These are phyloP conservation scores for Canavalia ensiformis DNA, from an alignment of 306 rosid species.

Conservation along the genomic window DNA sequence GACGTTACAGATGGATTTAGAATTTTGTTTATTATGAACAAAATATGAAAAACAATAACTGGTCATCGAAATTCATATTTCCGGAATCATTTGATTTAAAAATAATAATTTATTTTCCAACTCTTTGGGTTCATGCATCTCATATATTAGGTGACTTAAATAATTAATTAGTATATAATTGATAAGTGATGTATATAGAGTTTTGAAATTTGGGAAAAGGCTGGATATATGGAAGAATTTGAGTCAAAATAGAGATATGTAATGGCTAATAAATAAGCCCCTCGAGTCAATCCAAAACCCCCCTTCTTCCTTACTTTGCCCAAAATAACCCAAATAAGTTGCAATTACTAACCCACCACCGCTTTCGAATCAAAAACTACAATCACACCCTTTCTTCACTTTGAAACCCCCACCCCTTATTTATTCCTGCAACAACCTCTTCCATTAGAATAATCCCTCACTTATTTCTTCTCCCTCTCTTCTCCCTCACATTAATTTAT, in stretches of 20 bases:
- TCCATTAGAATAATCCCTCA: conserved; percentile 72
- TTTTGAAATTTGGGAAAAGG: too few species aligned
- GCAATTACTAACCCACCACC: conserved; percentile 90
- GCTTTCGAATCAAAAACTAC: conserved; percentile 73
- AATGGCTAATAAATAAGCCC: conserved; percentile 66
- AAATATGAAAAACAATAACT: not conserved
- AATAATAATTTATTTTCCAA: not conserved
- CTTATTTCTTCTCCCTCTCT: conserved; percentile 49
- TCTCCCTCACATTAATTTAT: conserved; percentile 53
- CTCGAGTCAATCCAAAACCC: conserved; percentile 94
- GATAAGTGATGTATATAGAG: too few species aligned
- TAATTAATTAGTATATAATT: not conserved
- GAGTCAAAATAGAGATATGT: conserved; percentile 32
- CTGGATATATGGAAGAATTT: conserved; percentile 6
- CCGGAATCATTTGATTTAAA: not conserved
- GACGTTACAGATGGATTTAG: too few species aligned
- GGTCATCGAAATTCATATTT: not conserved
- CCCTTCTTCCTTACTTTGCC: conserved; percentile 42
- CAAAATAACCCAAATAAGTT: conserved; percentile 58
- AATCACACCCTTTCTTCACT: conserved; percentile 56
- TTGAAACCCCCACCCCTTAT: conserved; percentile 64
- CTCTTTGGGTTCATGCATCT: conserved; percentile 2
- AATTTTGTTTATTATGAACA: too few species aligned
- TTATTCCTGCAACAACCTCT: conserved; percentile 82
- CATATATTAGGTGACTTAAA: not conserved